Percentiles rank a stretch among this genome's conserved stretches.
Evolutionary conservation across 306 rosid genomes (phyloP).

Genomic region (Cucumis hystrix): DNA sequence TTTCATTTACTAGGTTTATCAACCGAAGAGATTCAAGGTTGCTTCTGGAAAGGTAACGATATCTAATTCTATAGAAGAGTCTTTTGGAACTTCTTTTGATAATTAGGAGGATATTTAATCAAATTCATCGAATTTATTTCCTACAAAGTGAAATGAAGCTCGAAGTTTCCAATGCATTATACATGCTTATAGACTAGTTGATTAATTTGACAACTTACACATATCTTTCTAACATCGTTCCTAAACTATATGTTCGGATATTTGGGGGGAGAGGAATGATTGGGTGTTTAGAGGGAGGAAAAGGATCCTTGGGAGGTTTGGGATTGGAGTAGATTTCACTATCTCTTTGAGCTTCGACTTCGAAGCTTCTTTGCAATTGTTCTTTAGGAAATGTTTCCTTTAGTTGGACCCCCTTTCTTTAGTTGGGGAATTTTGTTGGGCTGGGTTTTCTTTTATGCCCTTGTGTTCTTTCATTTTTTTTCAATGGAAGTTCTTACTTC

Average conservation of each 20-base stretch:
- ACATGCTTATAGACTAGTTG: background rate
- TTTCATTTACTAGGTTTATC: conserved; percentile 52
- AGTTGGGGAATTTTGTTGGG: background rate
- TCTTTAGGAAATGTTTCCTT: too few relatives aligned
- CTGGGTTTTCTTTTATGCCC: background rate
- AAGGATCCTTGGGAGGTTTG: too few relatives aligned
- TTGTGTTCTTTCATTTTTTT: too few relatives aligned
- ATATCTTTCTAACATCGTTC: background rate
- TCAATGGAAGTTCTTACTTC: too few relatives aligned
- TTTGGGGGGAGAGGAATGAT: too few relatives aligned
- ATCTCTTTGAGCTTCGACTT: too few relatives aligned
- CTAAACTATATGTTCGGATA: background rate
- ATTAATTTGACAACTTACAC: background rate
- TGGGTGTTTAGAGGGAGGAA: too few relatives aligned
- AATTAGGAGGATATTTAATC: background rate
- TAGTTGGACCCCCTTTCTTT: too few relatives aligned
- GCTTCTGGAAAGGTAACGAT: conserved; percentile 82
- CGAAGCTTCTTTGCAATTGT: too few relatives aligned
- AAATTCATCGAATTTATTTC: background rate
- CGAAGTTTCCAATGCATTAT: background rate
- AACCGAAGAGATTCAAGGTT: conserved; percentile 68
- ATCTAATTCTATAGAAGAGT: background rate
- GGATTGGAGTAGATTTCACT: too few relatives aligned
- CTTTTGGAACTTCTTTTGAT: background rate
- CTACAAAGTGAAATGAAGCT: background rate